A percentile compares a stretch with the other conserved stretches of the same genome.
Evolutionary conservation across 352 stramenopile species (phyloP).

Genomic region (Vaucheria bursata): DNA sequence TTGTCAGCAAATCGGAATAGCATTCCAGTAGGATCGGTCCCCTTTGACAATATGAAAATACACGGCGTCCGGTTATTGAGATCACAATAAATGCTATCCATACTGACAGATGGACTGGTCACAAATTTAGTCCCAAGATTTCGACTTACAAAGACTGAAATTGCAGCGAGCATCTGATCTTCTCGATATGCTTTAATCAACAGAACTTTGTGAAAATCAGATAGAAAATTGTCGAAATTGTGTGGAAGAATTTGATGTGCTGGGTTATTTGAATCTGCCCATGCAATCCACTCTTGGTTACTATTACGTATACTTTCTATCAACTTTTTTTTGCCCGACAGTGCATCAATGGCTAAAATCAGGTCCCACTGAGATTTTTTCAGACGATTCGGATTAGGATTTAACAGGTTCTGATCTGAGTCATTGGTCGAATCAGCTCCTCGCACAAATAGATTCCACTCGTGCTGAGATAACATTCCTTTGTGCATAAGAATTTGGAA

Average conservation of each 20-base stretch:
- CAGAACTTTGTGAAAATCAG: slow-evolving; percentile 52
- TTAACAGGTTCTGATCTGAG: too few species aligned
- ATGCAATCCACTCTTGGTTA: slow-evolving; percentile 53
- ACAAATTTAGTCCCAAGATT: slow-evolving; percentile 75
- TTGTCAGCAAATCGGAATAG: slow-evolving; percentile 76
- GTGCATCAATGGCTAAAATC: slow-evolving; percentile 60
- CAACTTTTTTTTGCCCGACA: too few species aligned
- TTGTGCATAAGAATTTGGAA: slow-evolving; percentile 79
- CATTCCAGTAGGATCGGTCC: slow-evolving; percentile 80
- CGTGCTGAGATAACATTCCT: slow-evolving; percentile 41
- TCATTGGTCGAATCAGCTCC: slow-evolving; percentile 53
- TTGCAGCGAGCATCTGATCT: slow-evolving; percentile 72
- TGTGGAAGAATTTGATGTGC: slow-evolving; percentile 28
- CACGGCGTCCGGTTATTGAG: slow-evolving; percentile 78
- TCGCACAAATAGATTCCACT: slow-evolving; percentile 79
- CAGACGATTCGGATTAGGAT: slow-evolving; percentile 60
- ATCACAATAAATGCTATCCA: slow-evolving; percentile 84
- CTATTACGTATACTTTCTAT: slow-evolving; percentile 62
- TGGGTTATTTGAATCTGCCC: slow-evolving; percentile 42
- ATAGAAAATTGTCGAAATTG: slow-evolving; percentile 27
- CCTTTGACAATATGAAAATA: slow-evolving; percentile 81
- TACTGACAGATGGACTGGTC: slow-evolving; percentile 63
- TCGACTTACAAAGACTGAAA: slow-evolving; percentile 68
- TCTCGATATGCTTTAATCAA: slow-evolving; percentile 61
- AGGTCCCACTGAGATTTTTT: slow-evolving; percentile 69